Base-by-base conservation (phyloP, 495 filamentous ascomycete species). In the Sporormia fimetaria region DNA sequence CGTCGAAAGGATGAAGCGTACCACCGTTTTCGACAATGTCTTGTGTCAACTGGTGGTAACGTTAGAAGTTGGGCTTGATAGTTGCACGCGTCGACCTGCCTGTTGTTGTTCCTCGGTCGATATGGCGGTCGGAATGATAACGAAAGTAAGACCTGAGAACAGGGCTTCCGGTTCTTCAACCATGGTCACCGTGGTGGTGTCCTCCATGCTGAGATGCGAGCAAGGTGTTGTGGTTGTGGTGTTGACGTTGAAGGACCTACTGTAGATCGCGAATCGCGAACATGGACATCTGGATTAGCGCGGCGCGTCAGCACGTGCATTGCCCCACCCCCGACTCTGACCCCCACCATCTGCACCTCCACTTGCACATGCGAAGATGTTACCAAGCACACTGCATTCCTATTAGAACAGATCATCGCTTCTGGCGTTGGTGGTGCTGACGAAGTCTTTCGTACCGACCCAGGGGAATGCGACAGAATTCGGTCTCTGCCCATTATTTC, bases 101-200 rank as follows among this genome's bases (percentile, higher is more conserved):
- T 44, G 32, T 5, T 22, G 39, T 14, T 12, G 12, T 10, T 35
- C 26, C 2, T 43, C 46, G 5, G 38, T 33, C 1, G 33, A 12
- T 0, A 49, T 27, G 0, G 29, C 6, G 31, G 17, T 45, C 7
- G 51, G 51, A 20, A 49, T 46, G 26, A 54, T 49, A 9, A 37
- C 42, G 23, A 54, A 49, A 6, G 17, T 29, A 5, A 41, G 24
- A 11, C 33, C 51, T 4, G 30, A 5, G 31, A 49, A 54, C 5
- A 46, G 11, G 3, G 33, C 7, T 37, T 42, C 40, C 1, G 38
- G 40, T 28, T 11, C 39, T 14, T 49, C 51, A 21, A 42, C 23
- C 51, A 54, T 49, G 4, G 41, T 48, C 25, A 42, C 23, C 51
- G 49, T 49, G 4, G 41, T 48, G 5, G 51, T 42, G 27, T 49